Evolutionary conservation across 768 basidiomycete genomes (phyloP).

Genomic region (Boletus pseudo-olivaceus): DNA sequence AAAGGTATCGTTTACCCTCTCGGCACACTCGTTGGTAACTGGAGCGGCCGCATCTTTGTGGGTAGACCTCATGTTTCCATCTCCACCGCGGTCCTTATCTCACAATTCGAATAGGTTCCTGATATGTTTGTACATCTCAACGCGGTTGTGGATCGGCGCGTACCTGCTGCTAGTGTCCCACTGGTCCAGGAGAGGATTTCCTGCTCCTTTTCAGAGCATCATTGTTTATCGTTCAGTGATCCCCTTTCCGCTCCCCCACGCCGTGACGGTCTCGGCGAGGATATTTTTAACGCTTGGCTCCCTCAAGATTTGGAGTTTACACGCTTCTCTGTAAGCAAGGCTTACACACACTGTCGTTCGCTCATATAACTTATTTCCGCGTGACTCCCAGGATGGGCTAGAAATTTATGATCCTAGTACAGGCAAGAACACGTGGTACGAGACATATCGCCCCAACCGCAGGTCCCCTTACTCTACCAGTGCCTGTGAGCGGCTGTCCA

Average conservation of each 20-base stretch:
- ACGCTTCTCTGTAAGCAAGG: conserved; percentile 31
- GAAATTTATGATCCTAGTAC: conserved; percentile 41
- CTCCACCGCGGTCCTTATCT: conserved; percentile 18
- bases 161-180: conserved; percentile 19
- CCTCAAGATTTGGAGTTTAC: conserved; percentile 36
- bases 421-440: conserved; percentile 39
- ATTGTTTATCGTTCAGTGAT: conserved; percentile 39
- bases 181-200: conserved; percentile 38
- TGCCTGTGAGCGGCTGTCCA: conserved; percentile 29
- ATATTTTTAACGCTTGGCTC: conserved; percentile 48
- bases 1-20: conserved; percentile 41
- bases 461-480: conserved; percentile 35
- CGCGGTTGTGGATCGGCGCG: conserved; percentile 20
- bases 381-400: conserved; percentile 36
- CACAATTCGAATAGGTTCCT: conserved; percentile 20
- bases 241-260: conserved; percentile 36
- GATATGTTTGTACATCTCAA: conserved; percentile 24
- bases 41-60: conserved; percentile 48
- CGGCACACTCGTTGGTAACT: conserved; percentile 43
- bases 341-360: neutral
- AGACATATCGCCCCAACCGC: conserved; percentile 41
- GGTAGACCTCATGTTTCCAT: conserved; percentile 18
- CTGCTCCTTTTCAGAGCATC: conserved; percentile 44
- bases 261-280: conserved; percentile 36
- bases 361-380: conserved; percentile 10